Base-by-base conservation (phyloP, 768 basidiomycete genomes). In the Mycena alexandri region DNA sequence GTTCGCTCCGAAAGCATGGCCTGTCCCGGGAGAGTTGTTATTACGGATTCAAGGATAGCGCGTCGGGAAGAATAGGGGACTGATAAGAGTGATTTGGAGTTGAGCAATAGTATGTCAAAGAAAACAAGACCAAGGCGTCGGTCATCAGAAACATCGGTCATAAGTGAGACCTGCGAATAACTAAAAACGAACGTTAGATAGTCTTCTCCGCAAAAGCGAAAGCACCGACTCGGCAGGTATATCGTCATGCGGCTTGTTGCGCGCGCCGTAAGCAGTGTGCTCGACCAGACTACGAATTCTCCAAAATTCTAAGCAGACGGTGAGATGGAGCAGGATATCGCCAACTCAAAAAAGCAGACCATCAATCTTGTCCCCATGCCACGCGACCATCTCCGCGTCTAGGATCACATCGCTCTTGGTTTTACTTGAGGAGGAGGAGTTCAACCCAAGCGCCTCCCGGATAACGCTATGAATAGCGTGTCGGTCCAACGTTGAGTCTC, bases 321-420 rank as follows among this genome's bases (percentile, higher is more conserved):
- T 34, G 13, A 16, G 53, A 54, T 56, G 51, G 56, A 36, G 16
- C 42, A 9, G 8, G 51, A 17, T 34, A 52, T 25, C 41, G 17
- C 24, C 10, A 11, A 29, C 29, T 29, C 6, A 38, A 38, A 33
- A 54, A 62, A 70, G 81, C 81, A 75, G 78, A 89, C 95, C 94
- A 71, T 95, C 94, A 55, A 97, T 87, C 25, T 81, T 74, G 12
- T 81, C 77, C 29, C 90, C 91, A 42, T 91, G 86, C 75, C 87
- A 97, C 0, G 93, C 91, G 7, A 97, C 91, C 90, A 97, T 94
- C 78, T 98, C 96, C 2, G 95, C 95, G 74, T 98, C 96, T 0
- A 86, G 73, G 42, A 89, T 84, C 42, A 88, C 71, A 69, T 84
- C 83, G 56, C 79, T 74, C 55, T 75, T 79, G 33, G 84, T 76